Evolutionary conservation across 1,139 yeast species (phyloP), one percentile per base, ranked within the genome.

Genomic region (Kluyveromyces sp.): DNA sequence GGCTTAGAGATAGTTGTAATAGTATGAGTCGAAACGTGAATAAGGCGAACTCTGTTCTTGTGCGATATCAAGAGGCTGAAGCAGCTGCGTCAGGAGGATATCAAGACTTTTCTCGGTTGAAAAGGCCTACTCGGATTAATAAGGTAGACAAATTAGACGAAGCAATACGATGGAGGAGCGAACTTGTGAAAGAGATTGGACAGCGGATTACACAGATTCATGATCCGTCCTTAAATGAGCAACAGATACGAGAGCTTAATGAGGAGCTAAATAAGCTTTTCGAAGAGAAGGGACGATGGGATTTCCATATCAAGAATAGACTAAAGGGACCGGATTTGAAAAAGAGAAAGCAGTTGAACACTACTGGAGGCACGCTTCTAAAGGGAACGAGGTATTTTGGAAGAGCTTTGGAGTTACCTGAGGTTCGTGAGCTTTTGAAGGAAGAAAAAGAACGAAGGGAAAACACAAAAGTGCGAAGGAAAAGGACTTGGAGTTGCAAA

Each of bases 151-250:
- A 74, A 2, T 59, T 85, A 21, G 73, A 78, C 2, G 87, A 80
- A 50, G 89, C 95, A n/a, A 88, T 83, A 57, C 75, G 75, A 61
- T 86, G 89, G 86, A 67, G 96, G 44, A 66, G 71, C n/a, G 78
- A 78, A 49, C 75, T 87, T 5, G 58, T 81, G 4, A 69, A 74
- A 42, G 95, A 88, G 57, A 78, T 87, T 48, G 76, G 83, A 29
- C 68, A 72, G 25, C 77, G 78, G 53, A 67, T 84, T 39, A 72
- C 83, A 3, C 68, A 78, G 55, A 78, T 89, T 35, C 83, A 83
- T 50, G 95, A 88, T 59, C 68, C 70, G 2, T 66, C 78, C 7
- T 58, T 82, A 27, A 74, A 77, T 7, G 88, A 81, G 34, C 67
- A 67, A 38, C 85, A 83, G 55, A 65, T 89, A 1, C 68, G 95